phyloP scores from a whole-genome alignment of 768 basidiomycete genomes.

The Mycena vitilis region DNA sequence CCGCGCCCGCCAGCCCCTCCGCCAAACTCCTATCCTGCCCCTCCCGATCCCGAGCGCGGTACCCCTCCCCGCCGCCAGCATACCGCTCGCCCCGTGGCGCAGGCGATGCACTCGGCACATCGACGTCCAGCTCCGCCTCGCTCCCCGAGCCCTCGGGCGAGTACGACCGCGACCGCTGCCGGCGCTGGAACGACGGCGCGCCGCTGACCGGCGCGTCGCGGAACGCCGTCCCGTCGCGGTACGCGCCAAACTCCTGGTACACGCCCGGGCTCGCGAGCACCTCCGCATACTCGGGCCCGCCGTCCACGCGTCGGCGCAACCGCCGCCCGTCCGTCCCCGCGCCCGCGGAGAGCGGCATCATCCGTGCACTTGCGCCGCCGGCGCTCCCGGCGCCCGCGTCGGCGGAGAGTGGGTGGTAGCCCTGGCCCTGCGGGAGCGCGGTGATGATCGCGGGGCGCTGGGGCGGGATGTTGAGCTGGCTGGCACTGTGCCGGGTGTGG shows the following conservation, averaged over 20 bases:
- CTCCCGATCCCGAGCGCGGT: constrained; percentile 37
- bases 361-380: constrained; percentile 27
- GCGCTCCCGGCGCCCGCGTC: constrained; percentile 34
- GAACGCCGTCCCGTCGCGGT: neutral
- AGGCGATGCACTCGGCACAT: constrained; percentile 8
- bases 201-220: neutral
- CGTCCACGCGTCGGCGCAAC: constrained; percentile 31
- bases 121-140: constrained; percentile 51
- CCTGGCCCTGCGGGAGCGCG: neutral
- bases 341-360: neutral
- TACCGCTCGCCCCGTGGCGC: neutral
- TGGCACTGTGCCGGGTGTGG: neutral
- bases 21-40: constrained; percentile 37
- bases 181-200: too few species aligned
- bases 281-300: constrained; percentile 2
- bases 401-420: constrained; percentile 21
- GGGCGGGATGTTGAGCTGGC: constrained; percentile 1
- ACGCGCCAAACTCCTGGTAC: neutral
- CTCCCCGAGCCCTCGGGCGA: constrained; percentile 39
- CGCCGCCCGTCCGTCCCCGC: constrained; percentile 14
- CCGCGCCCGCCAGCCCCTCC: constrained; percentile 70
- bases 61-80: neutral
- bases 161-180: constrained; percentile 1
- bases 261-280: neutral
- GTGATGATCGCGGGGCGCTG: constrained; percentile 31